Conservation (phyloP, 2,329 filamentous ascomycete species). For the Coniochaeta ligniaria region DNA sequence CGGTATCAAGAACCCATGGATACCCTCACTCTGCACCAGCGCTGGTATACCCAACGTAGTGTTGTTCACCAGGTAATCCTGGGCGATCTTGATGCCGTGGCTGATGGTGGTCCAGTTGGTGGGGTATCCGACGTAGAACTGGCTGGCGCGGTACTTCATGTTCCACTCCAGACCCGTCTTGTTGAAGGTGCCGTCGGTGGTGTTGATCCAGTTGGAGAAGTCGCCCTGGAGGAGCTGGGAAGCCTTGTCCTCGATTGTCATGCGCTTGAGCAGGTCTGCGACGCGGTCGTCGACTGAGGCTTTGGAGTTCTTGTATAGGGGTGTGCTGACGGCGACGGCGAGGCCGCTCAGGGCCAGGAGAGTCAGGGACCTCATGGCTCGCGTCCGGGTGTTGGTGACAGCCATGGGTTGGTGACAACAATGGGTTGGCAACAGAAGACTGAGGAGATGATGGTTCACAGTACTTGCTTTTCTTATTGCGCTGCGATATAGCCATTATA, state of each 20-base stretch:
- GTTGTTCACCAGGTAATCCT: constrained; percentile 62
- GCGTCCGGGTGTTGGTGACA: not conserved
- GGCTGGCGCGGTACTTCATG: constrained; percentile 58
- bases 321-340: constrained; percentile 12
- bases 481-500: no score
- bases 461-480: no score
- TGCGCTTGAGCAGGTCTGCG: constrained; percentile 59
- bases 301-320: constrained; percentile 56
- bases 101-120: constrained; percentile 48
- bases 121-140: constrained; percentile 66
- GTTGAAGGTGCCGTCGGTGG: constrained; percentile 61
- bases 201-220: constrained; percentile 66
- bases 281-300: constrained; percentile 58
- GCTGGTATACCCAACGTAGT: constrained; percentile 65
- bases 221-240: constrained; percentile 65
- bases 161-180: constrained; percentile 58
- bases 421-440: not conserved
- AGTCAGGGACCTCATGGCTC: constrained; percentile 5
- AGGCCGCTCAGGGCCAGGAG: constrained; percentile 6
- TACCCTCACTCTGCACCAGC: constrained; percentile 66
- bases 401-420: not conserved
- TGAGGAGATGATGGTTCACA: no score
- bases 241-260: constrained; percentile 70
- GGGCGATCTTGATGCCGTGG: constrained; percentile 54
- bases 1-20: constrained; percentile 62